Base-by-base conservation (phyloP, 2,329 filamentous ascomycete species). In the Didymosphaeria variabile region DNA sequence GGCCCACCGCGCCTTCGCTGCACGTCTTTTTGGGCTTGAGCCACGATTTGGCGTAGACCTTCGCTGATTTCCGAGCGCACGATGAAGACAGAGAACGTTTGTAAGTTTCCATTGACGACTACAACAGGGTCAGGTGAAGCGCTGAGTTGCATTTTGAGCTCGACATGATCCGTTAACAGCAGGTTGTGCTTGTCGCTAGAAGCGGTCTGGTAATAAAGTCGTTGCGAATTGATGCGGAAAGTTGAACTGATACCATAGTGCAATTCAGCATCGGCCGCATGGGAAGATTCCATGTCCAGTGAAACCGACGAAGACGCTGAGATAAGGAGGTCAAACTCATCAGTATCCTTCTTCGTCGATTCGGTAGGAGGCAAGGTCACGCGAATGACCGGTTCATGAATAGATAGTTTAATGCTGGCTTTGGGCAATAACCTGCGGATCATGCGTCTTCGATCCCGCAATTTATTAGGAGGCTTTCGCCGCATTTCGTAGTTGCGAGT, bases 231-330 rank as follows among this genome's bases (percentile, higher is more conserved):
- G 60, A 98, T 83, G 49, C 95, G 87, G 74, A 96, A 88, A 3
- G 91, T 91, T 0, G 93, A 93, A 15, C 89, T 88, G 0, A 99
- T 81, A 5, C 91, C 92, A 78, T 99, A 99, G 73, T 97, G 91
- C 3, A 93, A 81, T 36, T 96, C 91, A 59, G 91, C 91, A 38
- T 92, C 87, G 0, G 90, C 84, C 3, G 93, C 95, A 79, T 99
- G 95, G n/a, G 93, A 97, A 0, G 95, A 97, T 73, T 99, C 95
- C 51, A 97, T 86, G 71, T 99, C 95, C 23, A 98, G 81, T 0
- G 94, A 97, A 40, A 98, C 88, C 0, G 94, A 97, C 0, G 96
- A 98, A 12, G 97, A 92, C 2, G 93, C 95, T 1, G 93, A 97
- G 51, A 99, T 97, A 47, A 99, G 91, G 32, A 99, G 85, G 73